These are phyloP conservation scores for Picea glauca DNA, from an alignment of 75 land plant genomes.

Conservation along the genomic window DNA sequence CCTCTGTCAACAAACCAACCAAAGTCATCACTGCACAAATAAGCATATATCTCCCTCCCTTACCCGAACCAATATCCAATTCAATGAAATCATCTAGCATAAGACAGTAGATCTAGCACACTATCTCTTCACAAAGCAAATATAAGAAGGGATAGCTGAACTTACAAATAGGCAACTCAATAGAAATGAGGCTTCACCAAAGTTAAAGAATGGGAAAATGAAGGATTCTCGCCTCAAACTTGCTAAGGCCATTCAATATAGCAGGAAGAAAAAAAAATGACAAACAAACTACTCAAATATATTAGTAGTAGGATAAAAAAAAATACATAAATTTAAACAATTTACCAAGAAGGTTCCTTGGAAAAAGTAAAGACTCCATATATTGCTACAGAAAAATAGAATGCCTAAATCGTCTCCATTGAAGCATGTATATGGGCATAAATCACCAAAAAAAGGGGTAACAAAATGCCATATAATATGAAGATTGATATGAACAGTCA, in stretches of 20 bases:
- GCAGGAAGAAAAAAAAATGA: not conserved
- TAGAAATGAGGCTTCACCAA: not conserved
- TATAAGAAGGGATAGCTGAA: not conserved
- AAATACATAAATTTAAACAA: too few species aligned
- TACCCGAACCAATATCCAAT: too few species aligned
- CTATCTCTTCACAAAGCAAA: not conserved
- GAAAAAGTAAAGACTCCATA: too few species aligned
- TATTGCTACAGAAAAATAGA: too few species aligned
- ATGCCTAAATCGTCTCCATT: too few species aligned
- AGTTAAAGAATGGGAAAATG: not conserved
- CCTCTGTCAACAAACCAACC: conserved; percentile 44
- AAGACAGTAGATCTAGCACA: too few species aligned
- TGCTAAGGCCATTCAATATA: not conserved
- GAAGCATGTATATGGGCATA: too few species aligned
- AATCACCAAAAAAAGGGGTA: too few species aligned
- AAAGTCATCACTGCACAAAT: not conserved
- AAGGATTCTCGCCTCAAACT: not conserved
- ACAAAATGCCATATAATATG: too few species aligned
- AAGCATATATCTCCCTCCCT: not conserved
- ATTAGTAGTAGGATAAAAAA: not conserved
- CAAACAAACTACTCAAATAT: too few species aligned
- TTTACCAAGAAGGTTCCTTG: too few species aligned
- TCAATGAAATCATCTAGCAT: too few species aligned
- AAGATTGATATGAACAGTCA: not conserved
- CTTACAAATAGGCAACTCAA: not conserved